Base-by-base conservation (phyloP, 2,329 filamentous ascomycete species). In the Monilinia vaccinii-corymbosi region DNA sequence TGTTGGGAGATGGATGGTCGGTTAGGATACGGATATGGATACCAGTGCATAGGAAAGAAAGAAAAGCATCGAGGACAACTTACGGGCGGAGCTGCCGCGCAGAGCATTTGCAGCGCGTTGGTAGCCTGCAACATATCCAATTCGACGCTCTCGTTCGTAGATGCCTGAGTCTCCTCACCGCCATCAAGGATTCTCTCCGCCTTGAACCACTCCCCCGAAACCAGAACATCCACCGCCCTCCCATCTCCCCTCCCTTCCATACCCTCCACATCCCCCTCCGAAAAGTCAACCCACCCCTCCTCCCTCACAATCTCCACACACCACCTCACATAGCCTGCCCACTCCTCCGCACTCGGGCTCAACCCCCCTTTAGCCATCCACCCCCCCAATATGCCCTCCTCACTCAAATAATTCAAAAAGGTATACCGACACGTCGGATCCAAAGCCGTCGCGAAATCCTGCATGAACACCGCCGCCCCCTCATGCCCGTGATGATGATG, bases 371-470 rank as follows among this genome's bases (percentile, higher is more conserved):
- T 53, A 4, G 31, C 4, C 48, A 59, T 59, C 57, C 57, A 59
- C 25, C 38, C 57, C 14, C 38, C 21, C 23, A 59, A 46, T 9
- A 34, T 53, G 8, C 48, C 57, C 18, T 53, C 48, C n/a, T 59
- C 57, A 18, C 48, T 32, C 2, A 59, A 23, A 38, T 45, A 59
- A 46, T 59, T 59, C 8, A 59, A 23, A n/a, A 53, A 59, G n/a
- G 57, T 59, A 31, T 53, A 59, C 21, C 48, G 32, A 38, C 57
- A 53, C 16, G 40, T 59, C 10, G 57, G 57, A 53, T 59, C 57
- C n/a, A 59, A 28, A 25, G 16, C 23, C 11, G 57, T 59, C 1
- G 57, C 57, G 4, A 59, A 53, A 45, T 59, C 57, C 18, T 59
- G 36, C 28, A 59, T 42, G 25, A 59, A 59, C 5, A 53, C 8